Evolutionary conservation across 768 basidiomycete species (phyloP), one percentile per base, ranked within the genome.

Genomic region (Rubroboletus satanas): DNA sequence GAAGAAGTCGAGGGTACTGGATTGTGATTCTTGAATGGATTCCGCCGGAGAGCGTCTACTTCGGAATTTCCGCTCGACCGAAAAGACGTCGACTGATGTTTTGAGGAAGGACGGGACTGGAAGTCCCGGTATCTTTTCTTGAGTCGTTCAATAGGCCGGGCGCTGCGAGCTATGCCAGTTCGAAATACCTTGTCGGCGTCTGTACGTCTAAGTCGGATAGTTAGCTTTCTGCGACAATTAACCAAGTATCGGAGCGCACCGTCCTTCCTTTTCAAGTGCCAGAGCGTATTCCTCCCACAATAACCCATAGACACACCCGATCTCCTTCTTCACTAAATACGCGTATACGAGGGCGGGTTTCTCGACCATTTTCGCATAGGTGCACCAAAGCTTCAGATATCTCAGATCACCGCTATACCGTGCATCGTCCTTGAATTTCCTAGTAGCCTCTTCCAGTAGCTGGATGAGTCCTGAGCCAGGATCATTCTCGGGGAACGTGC

Each of bases 221-320:
- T 57, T 14, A 58, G 49, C 48, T 56, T 49, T 45, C 52, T 11
- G 18, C 32, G 17, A 54, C 14, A 45, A 47, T 48, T n/a, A 43
- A 54, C 51, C 37, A 47, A 48, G 5, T 33, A 51, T 61, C 7
- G 18, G 33, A 18, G 17, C 85, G 68, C 73, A 96, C 96, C 83
- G 82, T 62, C 88, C 87, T 39, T 80, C 79, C 43, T 77, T 74
- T 73, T 98, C 94, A 51, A 96, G 76, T 3, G 85, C 76, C 36
- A 77, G 73, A 2, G 96, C 93, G 70, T 93, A 98, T 62, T 96
- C 93, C 69, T 96, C 93, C 65, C 97, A 99, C 45, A 97, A 73
- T 43, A 87, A 74, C 1, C 90, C 83, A 68, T 88, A 90, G 2
- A 80, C 79, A 28, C 81, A 85, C 10, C 90, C 93, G 64, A 94